Percentiles rank a stretch among this genome's conserved stretches.
Conservation (phyloP, 2,329 filamentous ascomycete species). For the Trichoderma afroharzianum region DNA sequence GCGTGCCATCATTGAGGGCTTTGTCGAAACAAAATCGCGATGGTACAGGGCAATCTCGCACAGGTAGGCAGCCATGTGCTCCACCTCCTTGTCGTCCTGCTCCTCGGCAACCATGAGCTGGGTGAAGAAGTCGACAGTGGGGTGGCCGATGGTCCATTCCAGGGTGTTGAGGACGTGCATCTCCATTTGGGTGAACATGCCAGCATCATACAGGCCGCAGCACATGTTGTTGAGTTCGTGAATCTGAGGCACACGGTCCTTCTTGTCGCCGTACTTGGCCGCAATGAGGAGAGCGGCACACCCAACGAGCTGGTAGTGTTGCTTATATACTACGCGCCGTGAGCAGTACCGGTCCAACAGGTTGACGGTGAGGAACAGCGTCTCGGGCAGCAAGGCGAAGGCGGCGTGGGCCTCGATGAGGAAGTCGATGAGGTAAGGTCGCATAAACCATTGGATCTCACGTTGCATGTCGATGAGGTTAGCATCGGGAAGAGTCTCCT, state of each 20-base stretch:
- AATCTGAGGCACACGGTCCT: constrained; percentile 96
- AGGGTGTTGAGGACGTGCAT: constrained; percentile 98
- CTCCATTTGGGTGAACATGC: constrained; percentile 99
- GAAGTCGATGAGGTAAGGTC: constrained; percentile 96
- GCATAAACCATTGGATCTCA: constrained; percentile 99
- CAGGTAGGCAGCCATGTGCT: constrained; percentile 93
- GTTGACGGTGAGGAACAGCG: constrained; percentile 93
- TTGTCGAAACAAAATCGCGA: constrained; percentile 91
- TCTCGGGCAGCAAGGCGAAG: constrained; percentile 90
- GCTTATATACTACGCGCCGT: constrained; percentile 95
- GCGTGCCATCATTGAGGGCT: constrained; percentile 85
- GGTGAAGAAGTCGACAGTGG: constrained; percentile 91
- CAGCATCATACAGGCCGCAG: constrained; percentile 94
- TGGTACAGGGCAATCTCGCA: constrained; percentile 94
- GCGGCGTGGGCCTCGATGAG: constrained; percentile 94
- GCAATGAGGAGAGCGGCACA: constrained; percentile 95
- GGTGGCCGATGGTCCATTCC: constrained; percentile 93
- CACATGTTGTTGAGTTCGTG: constrained; percentile 98
- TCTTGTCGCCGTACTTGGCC: constrained; percentile 98
- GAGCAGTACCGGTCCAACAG: constrained; percentile 97
- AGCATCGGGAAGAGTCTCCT: constrained; percentile 89
- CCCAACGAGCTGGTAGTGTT: constrained; percentile 96
- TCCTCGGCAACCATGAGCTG: constrained; percentile 83
- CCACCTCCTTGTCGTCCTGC: constrained; percentile 74
- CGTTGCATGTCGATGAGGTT: constrained; percentile 98